A percentile compares a stretch with the other conserved stretches of the same genome.
Evolutionary conservation across 441 rosid genomes (phyloP).

Genomic region (Bocquillonia castaneifolia): DNA sequence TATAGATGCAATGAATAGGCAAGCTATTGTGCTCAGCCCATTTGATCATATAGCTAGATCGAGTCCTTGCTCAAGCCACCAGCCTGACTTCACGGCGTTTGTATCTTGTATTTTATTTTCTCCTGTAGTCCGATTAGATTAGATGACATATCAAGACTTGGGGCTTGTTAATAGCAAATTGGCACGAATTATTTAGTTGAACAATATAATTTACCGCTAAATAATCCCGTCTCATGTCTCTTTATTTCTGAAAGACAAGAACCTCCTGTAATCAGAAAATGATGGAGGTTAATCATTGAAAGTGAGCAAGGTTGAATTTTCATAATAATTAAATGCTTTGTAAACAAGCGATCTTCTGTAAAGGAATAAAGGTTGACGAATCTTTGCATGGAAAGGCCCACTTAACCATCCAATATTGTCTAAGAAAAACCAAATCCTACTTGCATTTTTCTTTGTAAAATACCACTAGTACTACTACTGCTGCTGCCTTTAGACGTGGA

Average conservation of each 20-base stretch:
- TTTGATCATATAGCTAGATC: no score
- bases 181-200: neutral
- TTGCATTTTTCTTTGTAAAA: neutral
- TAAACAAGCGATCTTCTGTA: constrained; percentile 16
- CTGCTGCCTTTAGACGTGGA: neutral
- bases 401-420: neutral
- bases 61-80: neutral
- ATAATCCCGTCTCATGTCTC: neutral
- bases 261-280: neutral
- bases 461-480: no score
- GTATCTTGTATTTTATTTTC: no score
- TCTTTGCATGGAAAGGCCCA: constrained; percentile 5
- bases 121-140: no score
- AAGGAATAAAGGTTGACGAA: constrained; percentile 16
- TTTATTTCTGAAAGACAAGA: neutral
- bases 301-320: constrained; percentile 3
- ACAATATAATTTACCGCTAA: neutral
- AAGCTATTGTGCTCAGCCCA: neutral
- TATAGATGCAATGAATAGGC: neutral
- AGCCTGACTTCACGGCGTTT: no score
- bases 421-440: no score
- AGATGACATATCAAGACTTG: no score
- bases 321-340: constrained; percentile 17
- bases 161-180: neutral
- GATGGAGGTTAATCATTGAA: constrained; percentile 9